Base-by-base conservation (phyloP, 345 rosid genomes). In the Aquilaria sinensis region DNA sequence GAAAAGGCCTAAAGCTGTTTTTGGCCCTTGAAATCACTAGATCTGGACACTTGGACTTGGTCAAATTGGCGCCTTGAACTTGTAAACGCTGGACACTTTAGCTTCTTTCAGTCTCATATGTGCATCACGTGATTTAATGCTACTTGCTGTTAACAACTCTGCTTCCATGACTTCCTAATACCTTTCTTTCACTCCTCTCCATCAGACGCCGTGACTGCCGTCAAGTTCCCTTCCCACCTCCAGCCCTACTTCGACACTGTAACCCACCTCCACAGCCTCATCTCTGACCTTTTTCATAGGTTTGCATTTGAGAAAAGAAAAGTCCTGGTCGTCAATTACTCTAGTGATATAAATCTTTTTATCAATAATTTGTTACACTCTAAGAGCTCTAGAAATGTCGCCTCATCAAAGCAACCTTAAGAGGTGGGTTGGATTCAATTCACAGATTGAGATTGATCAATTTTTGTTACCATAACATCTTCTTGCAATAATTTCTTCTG, bases 181-280 rank as follows among this genome's bases (percentile, higher is more conserved):
- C 82, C 82, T 53, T 59, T 70, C 9, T 75, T 66, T 53, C n/a
- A 31, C 43, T 72, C 54, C 61, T 80, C 78, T 51, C 62, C 62
- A n/a, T 75, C 84, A 0, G 54, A 75, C 46, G 75, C 84, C 52
- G 61, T 64, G 16, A 54, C 76, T 2, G 11, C 58, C 0, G 64
- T 31, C 68, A 77, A 77, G 33, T 82, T 77, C 66, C 87, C 82
- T 49, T 68, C 84, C 13, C 84, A 82, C 41, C 52, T 82, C 32
- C 80, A 70, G 37, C 82, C 79, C 2, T 57, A 53, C 43, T 82
- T 77, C 23, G 51, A 73, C 5, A 77, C 80, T 7, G 29, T 64
- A n/a, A 23, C 43, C 9, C 67, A 73, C 31, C 84, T 82, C 14
- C 66, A 60, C 2, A 16, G 31, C 1, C 84, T 78, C 0, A 70